phyloP scores from a whole-genome alignment of 495 filamentous ascomycete genomes.

The Daldinia concentrica region DNA sequence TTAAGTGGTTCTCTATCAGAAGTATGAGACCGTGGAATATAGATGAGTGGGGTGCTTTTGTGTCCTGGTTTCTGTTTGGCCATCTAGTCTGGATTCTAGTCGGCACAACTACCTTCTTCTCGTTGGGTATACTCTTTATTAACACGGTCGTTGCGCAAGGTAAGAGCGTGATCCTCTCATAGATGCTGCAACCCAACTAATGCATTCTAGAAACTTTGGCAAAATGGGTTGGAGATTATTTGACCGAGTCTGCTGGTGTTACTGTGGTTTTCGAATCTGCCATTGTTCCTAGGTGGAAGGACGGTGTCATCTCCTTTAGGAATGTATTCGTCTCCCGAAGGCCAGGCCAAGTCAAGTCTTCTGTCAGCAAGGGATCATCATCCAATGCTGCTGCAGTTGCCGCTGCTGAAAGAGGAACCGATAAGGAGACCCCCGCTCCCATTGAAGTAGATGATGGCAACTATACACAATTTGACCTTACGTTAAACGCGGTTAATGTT shows the following conservation, averaged over 20 bases:
- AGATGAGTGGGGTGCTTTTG: slow-evolving; percentile 93
- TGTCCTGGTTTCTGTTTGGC: slow-evolving; percentile 93
- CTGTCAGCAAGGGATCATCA: slow-evolving; percentile 93
- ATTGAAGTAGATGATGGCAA: slow-evolving; percentile 86
- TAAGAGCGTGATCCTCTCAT: slow-evolving; percentile 47
- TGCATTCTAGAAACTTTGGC: slow-evolving; percentile 80
- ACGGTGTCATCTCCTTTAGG: slow-evolving; percentile 93
- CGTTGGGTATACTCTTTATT: slow-evolving; percentile 83
- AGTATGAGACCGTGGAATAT: slow-evolving; percentile 94
- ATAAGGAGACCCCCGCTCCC: slow-evolving; percentile 43
- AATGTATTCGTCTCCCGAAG: slow-evolving; percentile 95
- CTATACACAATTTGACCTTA: slow-evolving; percentile 96
- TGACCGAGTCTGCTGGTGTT: slow-evolving; percentile 93
- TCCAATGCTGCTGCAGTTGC: slow-evolving; percentile 86
- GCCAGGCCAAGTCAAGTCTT: slow-evolving; percentile 77
- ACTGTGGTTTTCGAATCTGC: slow-evolving; percentile 98
- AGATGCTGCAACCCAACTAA: slow-evolving; percentile 17
- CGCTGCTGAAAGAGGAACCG: slow-evolving; percentile 70
- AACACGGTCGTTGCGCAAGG: slow-evolving; percentile 97
- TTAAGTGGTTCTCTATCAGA: slow-evolving; percentile 97
- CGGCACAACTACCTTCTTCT: slow-evolving; percentile 97
- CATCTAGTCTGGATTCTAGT: slow-evolving; percentile 94
- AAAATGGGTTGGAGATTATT: slow-evolving; percentile 91
- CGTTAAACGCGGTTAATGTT: slow-evolving; percentile 94
- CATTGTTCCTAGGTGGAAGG: slow-evolving; percentile 93